Conservation (phyloP, 768 basidiomycete species). For the Nidularia sp. region DNA sequence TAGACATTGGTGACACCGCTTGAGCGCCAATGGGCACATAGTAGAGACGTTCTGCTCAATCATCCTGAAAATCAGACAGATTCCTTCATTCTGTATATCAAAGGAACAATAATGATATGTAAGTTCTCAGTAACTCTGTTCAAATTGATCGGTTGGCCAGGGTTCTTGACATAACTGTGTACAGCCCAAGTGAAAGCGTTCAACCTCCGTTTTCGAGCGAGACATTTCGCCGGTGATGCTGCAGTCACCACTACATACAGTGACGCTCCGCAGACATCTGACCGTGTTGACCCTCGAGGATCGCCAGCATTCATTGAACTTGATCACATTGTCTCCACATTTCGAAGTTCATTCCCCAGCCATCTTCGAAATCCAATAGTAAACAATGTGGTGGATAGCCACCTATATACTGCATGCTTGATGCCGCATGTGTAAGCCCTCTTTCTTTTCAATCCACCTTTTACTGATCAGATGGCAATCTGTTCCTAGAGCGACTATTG, state of each 20-base stretch:
- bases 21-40: conserved; percentile 67
- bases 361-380: conserved; percentile 53
- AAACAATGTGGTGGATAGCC: conserved; percentile 53
- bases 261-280: conserved; percentile 31
- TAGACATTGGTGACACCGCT: conserved; percentile 44
- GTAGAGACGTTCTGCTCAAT: conserved; percentile 50
- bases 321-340: conserved; percentile 52
- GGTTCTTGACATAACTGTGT: neutral
- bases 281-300: conserved; percentile 54
- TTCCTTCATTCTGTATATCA: conserved; percentile 69
- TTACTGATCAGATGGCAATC: conserved; percentile 3
- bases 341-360: conserved; percentile 53
- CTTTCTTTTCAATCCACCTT: neutral
- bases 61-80: conserved; percentile 65
- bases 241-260: conserved; percentile 35
- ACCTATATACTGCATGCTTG: conserved; percentile 47
- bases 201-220: conserved; percentile 61
- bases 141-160: neutral
- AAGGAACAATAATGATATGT: conserved; percentile 64
- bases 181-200: conserved; percentile 55
- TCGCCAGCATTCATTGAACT: conserved; percentile 62
- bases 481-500: conserved; percentile 51
- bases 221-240: conserved; percentile 56
- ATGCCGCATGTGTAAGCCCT: conserved; percentile 36
- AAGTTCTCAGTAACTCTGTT: conserved; percentile 7